Conservation (phyloP, 306 rosid genomes). For the Acacia melanoxylon region DNA sequence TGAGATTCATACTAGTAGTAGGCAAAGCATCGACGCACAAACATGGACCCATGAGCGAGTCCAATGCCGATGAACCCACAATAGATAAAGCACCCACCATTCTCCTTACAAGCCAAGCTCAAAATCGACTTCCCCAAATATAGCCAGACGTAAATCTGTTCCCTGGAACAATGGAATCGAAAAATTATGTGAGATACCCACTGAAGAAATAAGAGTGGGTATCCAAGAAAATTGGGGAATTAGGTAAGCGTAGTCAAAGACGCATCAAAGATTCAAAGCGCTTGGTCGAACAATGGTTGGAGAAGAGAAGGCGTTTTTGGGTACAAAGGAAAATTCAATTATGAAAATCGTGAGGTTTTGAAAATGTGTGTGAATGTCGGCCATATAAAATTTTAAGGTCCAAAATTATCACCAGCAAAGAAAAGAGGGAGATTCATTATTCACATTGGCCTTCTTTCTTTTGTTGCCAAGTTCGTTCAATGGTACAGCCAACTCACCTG, state of each 20-base stretch:
- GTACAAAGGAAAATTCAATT: constrained; percentile 39
- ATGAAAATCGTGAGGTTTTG: constrained; percentile 30
- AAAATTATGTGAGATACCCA: constrained; percentile 26
- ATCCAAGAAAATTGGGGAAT: constrained; percentile 36
- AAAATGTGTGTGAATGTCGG: constrained; percentile 33
- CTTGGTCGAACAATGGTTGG: constrained; percentile 24
- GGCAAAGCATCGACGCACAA: constrained; percentile 82
- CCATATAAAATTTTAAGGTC: constrained; percentile 70
- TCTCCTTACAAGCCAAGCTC: constrained; percentile 29
- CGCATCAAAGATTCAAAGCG: constrained; percentile 29
- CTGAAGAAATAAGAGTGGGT: constrained; percentile 36
- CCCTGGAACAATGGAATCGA: neutral
- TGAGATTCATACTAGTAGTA: constrained; percentile 58
- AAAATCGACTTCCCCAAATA: neutral
- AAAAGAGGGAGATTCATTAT: constrained; percentile 20
- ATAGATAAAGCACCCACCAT: constrained; percentile 82
- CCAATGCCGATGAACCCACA: constrained; percentile 76
- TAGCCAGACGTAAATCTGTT: constrained; percentile 27
- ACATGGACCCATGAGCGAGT: constrained; percentile 74
- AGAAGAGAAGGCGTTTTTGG: constrained; percentile 29
- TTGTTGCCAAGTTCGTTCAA: neutral
- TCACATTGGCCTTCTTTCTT: constrained; percentile 21
- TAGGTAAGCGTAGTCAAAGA: constrained; percentile 45
- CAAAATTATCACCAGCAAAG: constrained; percentile 39
- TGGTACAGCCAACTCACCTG: constrained; percentile 1